Evolutionary conservation across 2,329 filamentous ascomycete genomes (phyloP).

Genomic region (Stachybotrys elegans): DNA sequence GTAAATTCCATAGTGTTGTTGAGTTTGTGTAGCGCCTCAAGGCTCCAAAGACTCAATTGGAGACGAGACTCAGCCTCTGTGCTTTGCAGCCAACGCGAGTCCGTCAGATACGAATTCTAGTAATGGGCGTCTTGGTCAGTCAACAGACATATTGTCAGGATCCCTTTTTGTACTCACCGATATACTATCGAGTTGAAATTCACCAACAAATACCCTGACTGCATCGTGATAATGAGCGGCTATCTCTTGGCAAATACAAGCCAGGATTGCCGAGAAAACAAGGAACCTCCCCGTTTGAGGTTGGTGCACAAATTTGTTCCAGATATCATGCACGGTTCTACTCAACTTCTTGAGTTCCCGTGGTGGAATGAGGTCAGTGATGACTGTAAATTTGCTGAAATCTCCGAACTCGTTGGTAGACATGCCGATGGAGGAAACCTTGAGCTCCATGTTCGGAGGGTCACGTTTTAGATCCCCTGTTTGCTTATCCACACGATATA

Average conservation of each 20-base stretch:
- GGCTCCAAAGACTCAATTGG: neutral
- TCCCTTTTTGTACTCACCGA: too few species aligned
- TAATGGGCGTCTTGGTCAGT: too few species aligned
- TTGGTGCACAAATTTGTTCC: neutral
- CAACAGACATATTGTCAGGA: too few species aligned
- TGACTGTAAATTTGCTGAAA: neutral
- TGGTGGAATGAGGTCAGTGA: neutral
- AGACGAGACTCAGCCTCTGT: neutral
- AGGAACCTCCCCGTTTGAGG: slow-evolving; percentile 1
- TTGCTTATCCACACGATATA: neutral
- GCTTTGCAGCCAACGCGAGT: neutral
- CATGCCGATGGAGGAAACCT: slow-evolving; percentile 1
- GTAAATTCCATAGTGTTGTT: neutral
- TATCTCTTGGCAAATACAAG: neutral
- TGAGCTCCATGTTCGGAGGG: neutral
- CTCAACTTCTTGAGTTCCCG: neutral
- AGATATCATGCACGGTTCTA: neutral
- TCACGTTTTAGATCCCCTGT: neutral
- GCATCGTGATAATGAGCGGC: neutral
- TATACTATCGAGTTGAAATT: neutral
- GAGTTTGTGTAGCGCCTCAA: neutral
- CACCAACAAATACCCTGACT: neutral
- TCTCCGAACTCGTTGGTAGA: neutral
- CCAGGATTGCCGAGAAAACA: neutral
- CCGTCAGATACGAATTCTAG: neutral